Percentiles rank a stretch among this genome's conserved stretches.
These are phyloP conservation scores for Acanthamoeba comandoni DNA, from an alignment of 208 protist species.

Conservation along the genomic window DNA sequence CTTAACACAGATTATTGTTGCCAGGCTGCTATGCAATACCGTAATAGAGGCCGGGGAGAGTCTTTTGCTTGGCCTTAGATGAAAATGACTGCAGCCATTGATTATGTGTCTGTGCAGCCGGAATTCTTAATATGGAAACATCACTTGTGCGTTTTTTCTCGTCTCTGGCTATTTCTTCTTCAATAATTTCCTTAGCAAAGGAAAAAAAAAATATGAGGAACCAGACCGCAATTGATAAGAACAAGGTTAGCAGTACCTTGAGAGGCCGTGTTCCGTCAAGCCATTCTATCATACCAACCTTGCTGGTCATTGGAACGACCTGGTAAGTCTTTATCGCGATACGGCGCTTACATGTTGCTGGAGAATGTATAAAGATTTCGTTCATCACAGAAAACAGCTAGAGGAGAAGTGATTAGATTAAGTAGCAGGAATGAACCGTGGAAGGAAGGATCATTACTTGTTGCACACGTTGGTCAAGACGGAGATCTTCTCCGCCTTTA, in stretches of 20 bases:
- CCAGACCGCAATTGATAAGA: no score
- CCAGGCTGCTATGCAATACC: slow-evolving; percentile 42
- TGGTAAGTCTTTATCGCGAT: slow-evolving; percentile 86
- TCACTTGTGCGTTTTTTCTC: slow-evolving; percentile 37
- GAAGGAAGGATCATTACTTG: slow-evolving; percentile 88
- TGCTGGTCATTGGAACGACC: slow-evolving; percentile 91
- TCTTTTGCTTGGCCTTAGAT: slow-evolving; percentile 18
- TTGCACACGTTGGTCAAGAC: slow-evolving; percentile 93
- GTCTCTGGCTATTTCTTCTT: slow-evolving; percentile 80
- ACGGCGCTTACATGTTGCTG: slow-evolving; percentile 36
- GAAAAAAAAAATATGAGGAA: no score
- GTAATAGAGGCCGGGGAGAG: slow-evolving; percentile 57
- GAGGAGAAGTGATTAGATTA: background rate
- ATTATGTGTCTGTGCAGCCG: slow-evolving; percentile 79
- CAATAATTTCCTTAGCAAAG: slow-evolving; percentile 82
- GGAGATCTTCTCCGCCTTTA: slow-evolving; percentile 95
- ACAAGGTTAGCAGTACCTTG: slow-evolving; percentile 65
- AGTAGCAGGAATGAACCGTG: background rate
- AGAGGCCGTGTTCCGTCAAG: slow-evolving; percentile 90
- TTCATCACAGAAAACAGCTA: slow-evolving; percentile 89
- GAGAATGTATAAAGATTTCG: slow-evolving; percentile 82
- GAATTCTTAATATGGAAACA: slow-evolving; percentile 76
- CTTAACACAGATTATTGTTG: no score
- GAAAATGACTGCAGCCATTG: slow-evolving; percentile 80
- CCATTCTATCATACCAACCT: slow-evolving; percentile 94